A percentile compares a stretch with the other conserved stretches of the same genome.
These are phyloP conservation scores for Rhynchospora breviuscula DNA, from an alignment of 176 grass and related monocot species.

Conservation along the genomic window DNA sequence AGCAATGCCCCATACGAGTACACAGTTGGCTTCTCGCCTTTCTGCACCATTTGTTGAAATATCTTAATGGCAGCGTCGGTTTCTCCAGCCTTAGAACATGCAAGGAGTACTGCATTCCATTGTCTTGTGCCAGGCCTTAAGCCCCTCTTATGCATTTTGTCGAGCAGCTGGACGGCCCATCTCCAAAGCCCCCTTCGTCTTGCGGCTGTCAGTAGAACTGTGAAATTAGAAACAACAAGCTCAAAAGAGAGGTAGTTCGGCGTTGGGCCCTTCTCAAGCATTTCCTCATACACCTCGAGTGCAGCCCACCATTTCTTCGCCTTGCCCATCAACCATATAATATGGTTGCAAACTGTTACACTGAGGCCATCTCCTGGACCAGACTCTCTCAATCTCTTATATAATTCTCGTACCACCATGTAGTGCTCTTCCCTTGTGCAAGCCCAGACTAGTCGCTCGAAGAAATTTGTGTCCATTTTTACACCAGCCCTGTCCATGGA, in stretches of 20 bases:
- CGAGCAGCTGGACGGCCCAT: conserved; percentile 60
- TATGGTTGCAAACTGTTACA: conserved; percentile 74
- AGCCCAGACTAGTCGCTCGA: conserved; percentile 69
- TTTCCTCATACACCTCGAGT: conserved; percentile 79
- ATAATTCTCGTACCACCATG: conserved; percentile 62
- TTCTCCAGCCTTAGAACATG: conserved; percentile 78
- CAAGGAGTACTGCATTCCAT: conserved; percentile 80
- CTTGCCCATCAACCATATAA: conserved; percentile 85
- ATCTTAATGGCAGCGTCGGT: conserved; percentile 54
- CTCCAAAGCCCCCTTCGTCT: conserved; percentile 64
- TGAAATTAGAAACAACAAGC: conserved; percentile 73
- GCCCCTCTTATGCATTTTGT: conserved; percentile 91
- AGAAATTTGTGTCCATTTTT: conserved; percentile 27
- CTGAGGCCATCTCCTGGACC: conserved; percentile 31
- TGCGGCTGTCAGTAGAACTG: conserved; percentile 56
- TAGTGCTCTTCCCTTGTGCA: conserved; percentile 68
- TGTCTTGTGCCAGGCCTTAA: conserved; percentile 58
- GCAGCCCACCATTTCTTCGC: conserved; percentile 96
- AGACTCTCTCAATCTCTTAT: conserved; percentile 55
- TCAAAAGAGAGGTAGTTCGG: conserved; percentile 75
- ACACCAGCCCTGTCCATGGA: conserved; percentile 51
- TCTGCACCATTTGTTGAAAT: conserved; percentile 70
- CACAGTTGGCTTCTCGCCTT: conserved; percentile 52
- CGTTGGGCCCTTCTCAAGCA: conserved; percentile 68
- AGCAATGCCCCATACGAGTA: conserved; percentile 71